A percentile compares a stretch with the other conserved stretches of the same genome.
Evolutionary conservation across 2,329 filamentous ascomycete species (phyloP).

Genomic region (Aureobasidium uvarum): DNA sequence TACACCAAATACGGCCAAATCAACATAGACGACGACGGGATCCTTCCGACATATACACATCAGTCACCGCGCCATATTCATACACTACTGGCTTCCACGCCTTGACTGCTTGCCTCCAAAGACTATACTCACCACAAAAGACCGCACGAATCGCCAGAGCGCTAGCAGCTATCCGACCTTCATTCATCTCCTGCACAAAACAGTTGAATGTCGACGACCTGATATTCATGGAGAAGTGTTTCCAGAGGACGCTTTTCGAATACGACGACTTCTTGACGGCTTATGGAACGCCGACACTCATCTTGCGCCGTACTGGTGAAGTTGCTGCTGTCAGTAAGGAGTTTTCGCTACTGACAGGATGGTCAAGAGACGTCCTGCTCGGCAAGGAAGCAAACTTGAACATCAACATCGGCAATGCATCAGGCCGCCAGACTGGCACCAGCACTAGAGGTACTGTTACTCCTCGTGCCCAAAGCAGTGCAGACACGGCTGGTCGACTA

Average conservation of each 20-base stretch:
- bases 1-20: slow-evolving; percentile 30
- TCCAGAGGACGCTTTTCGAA: slow-evolving; percentile 88
- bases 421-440: slow-evolving; percentile 44
- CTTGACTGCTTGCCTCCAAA: slow-evolving; percentile 74
- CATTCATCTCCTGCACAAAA: slow-evolving; percentile 87
- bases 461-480: slow-evolving; percentile 40
- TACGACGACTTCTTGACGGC: slow-evolving; percentile 91
- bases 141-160: slow-evolving; percentile 81
- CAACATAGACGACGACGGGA: slow-evolving; percentile 60
- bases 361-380: slow-evolving; percentile 84
- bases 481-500: slow-evolving; percentile 44
- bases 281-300: slow-evolving; percentile 84
- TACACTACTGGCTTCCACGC: slow-evolving; percentile 90
- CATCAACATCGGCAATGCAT: slow-evolving; percentile 66
- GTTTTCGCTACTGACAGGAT: slow-evolving; percentile 92
- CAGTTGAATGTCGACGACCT: slow-evolving; percentile 86
- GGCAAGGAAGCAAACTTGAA: slow-evolving; percentile 87
- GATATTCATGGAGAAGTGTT: slow-evolving; percentile 96
- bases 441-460: slow-evolving; percentile 50
- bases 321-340: slow-evolving; percentile 96
- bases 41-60: slow-evolving; percentile 82
- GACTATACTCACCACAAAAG: slow-evolving; percentile 73
- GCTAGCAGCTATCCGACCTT: slow-evolving; percentile 83
- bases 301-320: slow-evolving; percentile 88
- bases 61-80: slow-evolving; percentile 84